Conservation (phyloP, 192 early-diverging fungal genomes). For the Coemansia furcata region DNA sequence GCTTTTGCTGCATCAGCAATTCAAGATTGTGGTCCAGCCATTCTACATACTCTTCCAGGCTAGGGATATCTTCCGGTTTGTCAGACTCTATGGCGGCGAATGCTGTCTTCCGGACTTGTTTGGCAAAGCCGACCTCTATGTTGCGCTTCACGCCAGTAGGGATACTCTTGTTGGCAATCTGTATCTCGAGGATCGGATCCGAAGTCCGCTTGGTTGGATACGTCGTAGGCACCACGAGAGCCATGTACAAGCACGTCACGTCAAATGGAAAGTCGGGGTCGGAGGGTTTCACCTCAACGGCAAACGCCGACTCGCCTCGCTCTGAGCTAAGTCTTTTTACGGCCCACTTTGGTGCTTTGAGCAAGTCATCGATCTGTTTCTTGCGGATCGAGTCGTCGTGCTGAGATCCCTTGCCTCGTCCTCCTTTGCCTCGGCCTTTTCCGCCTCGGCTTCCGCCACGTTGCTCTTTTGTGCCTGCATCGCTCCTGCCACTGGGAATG, state of each 20-base stretch:
- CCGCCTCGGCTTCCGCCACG: background rate
- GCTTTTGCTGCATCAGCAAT: slow-evolving; percentile 57
- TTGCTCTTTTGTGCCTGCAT: background rate
- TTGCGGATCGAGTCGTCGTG: slow-evolving; percentile 14
- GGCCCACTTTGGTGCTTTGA: slow-evolving; percentile 21
- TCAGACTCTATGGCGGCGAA: slow-evolving; percentile 22
- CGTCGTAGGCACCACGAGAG: slow-evolving; percentile 57
- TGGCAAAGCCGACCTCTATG: slow-evolving; percentile 37
- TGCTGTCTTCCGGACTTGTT: slow-evolving; percentile 27
- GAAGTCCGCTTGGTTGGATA: slow-evolving; percentile 53
- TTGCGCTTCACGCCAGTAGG: slow-evolving; percentile 44
- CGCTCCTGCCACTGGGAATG: background rate
- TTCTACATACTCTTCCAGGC: slow-evolving; percentile 30
- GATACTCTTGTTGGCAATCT: slow-evolving; percentile 47
- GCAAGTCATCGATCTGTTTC: slow-evolving; percentile 35
- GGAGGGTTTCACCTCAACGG: slow-evolving; percentile 49
- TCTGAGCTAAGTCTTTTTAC: slow-evolving; percentile 32
- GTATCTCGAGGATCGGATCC: slow-evolving; percentile 22
- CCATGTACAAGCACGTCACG: slow-evolving; percentile 59
- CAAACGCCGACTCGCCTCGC: slow-evolving; percentile 39
- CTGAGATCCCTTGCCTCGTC: background rate
- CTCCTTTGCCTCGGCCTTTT: background rate
- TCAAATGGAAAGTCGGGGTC: slow-evolving; percentile 86
- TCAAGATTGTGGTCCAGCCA: slow-evolving; percentile 70
- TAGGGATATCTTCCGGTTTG: slow-evolving; percentile 13